Evolutionary conservation across 176 grass and related monocot genomes (phyloP).

Genomic region (Triticum urartu): DNA sequence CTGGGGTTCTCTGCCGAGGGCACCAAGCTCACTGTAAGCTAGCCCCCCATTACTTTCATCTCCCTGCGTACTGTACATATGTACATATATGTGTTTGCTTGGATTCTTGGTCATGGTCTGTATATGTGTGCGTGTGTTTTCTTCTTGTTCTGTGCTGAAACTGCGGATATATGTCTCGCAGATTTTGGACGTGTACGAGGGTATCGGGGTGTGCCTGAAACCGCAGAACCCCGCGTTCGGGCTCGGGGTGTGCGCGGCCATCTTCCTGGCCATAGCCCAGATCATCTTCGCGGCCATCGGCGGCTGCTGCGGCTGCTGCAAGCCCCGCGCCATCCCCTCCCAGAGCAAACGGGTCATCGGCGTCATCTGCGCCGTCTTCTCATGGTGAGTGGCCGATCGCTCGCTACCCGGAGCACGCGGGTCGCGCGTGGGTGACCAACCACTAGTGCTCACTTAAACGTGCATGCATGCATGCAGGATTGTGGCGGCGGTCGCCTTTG

Average conservation of each 20-base stretch:
- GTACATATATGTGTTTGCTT: neutral
- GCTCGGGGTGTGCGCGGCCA: constrained; percentile 22
- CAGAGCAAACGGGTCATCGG: constrained; percentile 12
- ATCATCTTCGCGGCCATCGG: constrained; percentile 2
- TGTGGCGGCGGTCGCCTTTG: neutral
- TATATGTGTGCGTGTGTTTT: neutral
- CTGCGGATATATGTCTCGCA: neutral
- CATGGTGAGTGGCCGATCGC: constrained; percentile 20
- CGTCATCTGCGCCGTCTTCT: neutral
- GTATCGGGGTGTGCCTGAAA: constrained; percentile 1
- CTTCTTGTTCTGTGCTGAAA: neutral
- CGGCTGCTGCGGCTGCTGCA: constrained; percentile 46
- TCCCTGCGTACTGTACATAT: neutral
- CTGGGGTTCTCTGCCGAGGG: constrained; percentile 34
- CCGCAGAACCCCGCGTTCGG: constrained; percentile 14
- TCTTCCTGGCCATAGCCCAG: constrained; percentile 37
- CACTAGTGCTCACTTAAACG: neutral
- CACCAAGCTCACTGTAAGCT: constrained; percentile 33
- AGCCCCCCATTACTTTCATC: neutral
- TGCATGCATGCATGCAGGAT: constrained; percentile 27
- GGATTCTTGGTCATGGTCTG: neutral
- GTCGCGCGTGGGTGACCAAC: neutral
- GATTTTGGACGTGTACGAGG: neutral
- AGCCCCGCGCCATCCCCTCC: constrained; percentile 15
- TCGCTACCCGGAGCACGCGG: no score